These are phyloP conservation scores for Aeschynomene evenia DNA, from an alignment of 306 rosid genomes.

Conservation along the genomic window DNA sequence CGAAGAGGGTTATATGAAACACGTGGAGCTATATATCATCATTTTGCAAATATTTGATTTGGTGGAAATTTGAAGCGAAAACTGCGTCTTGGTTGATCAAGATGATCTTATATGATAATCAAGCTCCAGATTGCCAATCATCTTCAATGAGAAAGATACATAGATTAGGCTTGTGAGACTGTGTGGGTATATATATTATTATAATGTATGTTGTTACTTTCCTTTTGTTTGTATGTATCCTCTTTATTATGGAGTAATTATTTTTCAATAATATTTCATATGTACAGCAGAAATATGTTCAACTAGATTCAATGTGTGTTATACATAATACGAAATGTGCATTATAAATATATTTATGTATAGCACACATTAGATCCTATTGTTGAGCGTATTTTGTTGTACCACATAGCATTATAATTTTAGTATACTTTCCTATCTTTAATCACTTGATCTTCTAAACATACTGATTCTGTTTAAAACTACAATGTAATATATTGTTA, in stretches of 20 bases:
- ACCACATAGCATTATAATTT: no score
- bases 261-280: no score
- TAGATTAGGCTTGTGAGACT: slow-evolving; percentile 30
- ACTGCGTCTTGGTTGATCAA: slow-evolving; percentile 32
- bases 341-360: no score
- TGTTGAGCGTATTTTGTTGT: no score
- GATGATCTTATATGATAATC: slow-evolving; percentile 38
- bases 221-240: background rate
- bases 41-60: slow-evolving; percentile 44
- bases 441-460: no score
- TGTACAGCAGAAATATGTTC: no score
- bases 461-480: no score
- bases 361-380: no score
- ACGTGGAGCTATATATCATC: slow-evolving; percentile 47
- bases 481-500: no score
- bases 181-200: background rate
- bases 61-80: slow-evolving; percentile 46
- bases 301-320: no score
- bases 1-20: slow-evolving; percentile 25
- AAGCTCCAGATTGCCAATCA: slow-evolving; percentile 39
- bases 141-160: slow-evolving; percentile 7
- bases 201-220: background rate
- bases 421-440: no score
- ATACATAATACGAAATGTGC: no score
- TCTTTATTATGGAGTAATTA: background rate